phyloP scores from a whole-genome alignment of 257 asterid species.

The Solanum medicagineum region DNA sequence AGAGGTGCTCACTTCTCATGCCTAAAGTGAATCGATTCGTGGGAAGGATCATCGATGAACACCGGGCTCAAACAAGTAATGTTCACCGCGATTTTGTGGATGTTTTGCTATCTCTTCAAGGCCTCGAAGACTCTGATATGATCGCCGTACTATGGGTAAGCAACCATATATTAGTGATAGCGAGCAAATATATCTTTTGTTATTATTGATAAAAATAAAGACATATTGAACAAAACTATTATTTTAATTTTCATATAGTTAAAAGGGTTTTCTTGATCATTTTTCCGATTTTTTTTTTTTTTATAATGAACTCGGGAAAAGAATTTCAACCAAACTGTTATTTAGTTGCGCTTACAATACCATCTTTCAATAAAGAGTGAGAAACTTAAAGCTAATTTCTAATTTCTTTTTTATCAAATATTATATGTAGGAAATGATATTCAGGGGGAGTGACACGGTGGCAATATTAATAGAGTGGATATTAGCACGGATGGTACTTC shows the following conservation, averaged over 20 bases:
- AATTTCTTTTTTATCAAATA: not conserved
- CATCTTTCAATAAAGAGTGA: too few species aligned
- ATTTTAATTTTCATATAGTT: too few species aligned
- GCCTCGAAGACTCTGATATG: conserved; percentile 1
- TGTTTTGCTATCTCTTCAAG: conserved; percentile 9
- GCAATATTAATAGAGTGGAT: conserved; percentile 23
- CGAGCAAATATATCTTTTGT: not conserved
- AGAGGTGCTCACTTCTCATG: conserved; percentile 31
- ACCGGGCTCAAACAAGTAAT: not conserved
- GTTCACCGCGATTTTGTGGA: conserved; percentile 13
- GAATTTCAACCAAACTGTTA: not conserved
- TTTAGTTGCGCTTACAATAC: not conserved
- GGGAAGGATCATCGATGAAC: conserved; percentile 24
- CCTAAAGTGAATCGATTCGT: conserved; percentile 47
- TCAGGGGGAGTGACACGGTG: conserved; percentile 24
- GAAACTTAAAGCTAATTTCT: not conserved
- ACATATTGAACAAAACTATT: too few species aligned
- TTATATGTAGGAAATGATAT: conserved; percentile 20
- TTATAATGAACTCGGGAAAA: not conserved
- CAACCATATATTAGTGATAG: not conserved
- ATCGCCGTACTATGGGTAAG: conserved; percentile 20
- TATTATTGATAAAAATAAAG: too few species aligned
- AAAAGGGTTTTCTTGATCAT: too few species aligned
- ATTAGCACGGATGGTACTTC: conserved; percentile 13
- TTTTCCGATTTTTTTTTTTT: too few species aligned